phyloP scores from a whole-genome alignment of 495 filamentous ascomycete species.

The Rhypophila decipiens region DNA sequence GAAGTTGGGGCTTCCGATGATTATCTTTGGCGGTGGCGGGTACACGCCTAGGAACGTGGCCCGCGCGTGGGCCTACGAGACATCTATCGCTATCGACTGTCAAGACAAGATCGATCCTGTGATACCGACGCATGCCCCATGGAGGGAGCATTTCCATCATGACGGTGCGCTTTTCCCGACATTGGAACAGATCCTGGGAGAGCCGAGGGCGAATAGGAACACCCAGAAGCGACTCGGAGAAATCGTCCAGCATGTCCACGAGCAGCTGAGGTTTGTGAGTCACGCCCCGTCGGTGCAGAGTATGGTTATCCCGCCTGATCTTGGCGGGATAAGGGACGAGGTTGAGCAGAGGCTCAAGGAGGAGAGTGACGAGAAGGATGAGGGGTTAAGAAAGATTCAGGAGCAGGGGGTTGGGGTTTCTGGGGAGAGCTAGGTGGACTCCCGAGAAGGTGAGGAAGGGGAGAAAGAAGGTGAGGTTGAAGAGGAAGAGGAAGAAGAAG shows the following conservation, averaged over 20 bases:
- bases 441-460: too few relatives aligned
- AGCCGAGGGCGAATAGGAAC: constrained; percentile 69
- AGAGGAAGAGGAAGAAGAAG: too few relatives aligned
- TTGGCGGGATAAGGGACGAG: constrained; percentile 67
- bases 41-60: constrained; percentile 98
- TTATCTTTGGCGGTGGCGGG: constrained; percentile 89
- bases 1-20: constrained; percentile 64
- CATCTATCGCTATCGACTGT: constrained; percentile 77
- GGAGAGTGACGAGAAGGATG: constrained; percentile 56
- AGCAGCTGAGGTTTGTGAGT: constrained; percentile 81
- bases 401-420: constrained; percentile 37
- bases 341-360: constrained; percentile 73
- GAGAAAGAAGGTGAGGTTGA: too few relatives aligned
- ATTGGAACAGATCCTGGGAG: constrained; percentile 57
- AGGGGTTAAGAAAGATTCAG: constrained; percentile 33
- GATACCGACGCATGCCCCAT: constrained; percentile 66
- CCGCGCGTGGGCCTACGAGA: constrained; percentile 94
- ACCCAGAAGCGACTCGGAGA: constrained; percentile 64
- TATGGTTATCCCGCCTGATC: constrained; percentile 70
- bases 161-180: constrained; percentile 77
- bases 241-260: constrained; percentile 65
- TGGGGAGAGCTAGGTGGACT: constrained; percentile 32
- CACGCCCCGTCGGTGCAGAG: constrained; percentile 83
- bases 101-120: constrained; percentile 62
- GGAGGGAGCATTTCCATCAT: constrained; percentile 76